A percentile compares a stretch with the other conserved stretches of the same genome.
Conservation (phyloP, 495 filamentous ascomycete genomes). For the Xylaria castorea region DNA sequence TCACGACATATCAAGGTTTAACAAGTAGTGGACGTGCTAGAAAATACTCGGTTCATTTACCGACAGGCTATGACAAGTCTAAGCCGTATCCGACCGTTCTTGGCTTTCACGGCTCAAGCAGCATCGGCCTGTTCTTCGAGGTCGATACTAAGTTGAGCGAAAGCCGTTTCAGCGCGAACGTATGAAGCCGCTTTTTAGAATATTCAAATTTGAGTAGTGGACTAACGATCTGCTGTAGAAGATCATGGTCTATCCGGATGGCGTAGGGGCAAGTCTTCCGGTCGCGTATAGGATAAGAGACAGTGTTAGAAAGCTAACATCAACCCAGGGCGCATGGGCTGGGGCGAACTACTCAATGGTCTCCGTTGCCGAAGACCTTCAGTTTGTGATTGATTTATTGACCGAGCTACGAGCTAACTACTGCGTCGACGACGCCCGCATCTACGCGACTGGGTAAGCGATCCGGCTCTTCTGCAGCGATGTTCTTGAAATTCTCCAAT, state of each 20-base stretch:
- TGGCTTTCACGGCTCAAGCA: slow-evolving; percentile 42
- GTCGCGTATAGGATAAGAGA: not conserved
- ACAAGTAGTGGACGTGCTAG: slow-evolving; percentile 38
- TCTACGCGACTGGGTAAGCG: slow-evolving; percentile 56
- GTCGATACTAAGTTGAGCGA: slow-evolving; percentile 40
- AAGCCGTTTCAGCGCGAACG: slow-evolving; percentile 36
- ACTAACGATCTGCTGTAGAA: slow-evolving; percentile 29
- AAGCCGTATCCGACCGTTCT: slow-evolving; percentile 38
- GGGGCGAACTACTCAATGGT: slow-evolving; percentile 42
- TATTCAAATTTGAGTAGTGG: not conserved
- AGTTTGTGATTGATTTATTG: slow-evolving; percentile 57
- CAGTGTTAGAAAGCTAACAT: slow-evolving; percentile 6
- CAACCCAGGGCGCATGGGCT: slow-evolving; percentile 41
- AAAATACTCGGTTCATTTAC: slow-evolving; percentile 39
- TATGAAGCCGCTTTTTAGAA: not conserved
- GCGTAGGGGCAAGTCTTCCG: slow-evolving; percentile 33
- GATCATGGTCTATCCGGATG: slow-evolving; percentile 45
- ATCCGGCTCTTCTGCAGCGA: not conserved
- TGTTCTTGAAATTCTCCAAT: not conserved
- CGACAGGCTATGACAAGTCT: slow-evolving; percentile 34
- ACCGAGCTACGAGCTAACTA: slow-evolving; percentile 49
- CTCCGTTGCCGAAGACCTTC: slow-evolving; percentile 51
- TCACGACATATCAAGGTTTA: slow-evolving; percentile 35
- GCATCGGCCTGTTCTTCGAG: slow-evolving; percentile 43
- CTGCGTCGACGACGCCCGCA: slow-evolving; percentile 57